Evolutionary conservation across 352 stramenopile genomes (phyloP), one percentile per base, ranked within the genome.

Genomic region (Globisporangium irregulare): DNA sequence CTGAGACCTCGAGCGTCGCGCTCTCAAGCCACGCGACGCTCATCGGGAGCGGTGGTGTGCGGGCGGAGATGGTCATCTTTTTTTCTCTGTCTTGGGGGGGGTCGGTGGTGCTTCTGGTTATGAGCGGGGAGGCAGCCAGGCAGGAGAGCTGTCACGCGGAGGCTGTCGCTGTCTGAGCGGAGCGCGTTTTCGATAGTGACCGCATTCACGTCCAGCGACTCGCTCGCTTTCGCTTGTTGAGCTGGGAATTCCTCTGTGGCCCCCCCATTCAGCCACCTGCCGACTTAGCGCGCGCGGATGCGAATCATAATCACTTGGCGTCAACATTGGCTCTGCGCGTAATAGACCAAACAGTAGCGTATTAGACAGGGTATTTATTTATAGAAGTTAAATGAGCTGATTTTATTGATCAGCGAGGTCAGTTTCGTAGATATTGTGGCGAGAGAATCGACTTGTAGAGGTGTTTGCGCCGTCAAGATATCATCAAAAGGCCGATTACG

Each of bases 11-110:
- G 27, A 69, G 46, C 54, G 53, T 63, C 27, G 27, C 36, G 25
- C 46, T 43, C 29, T 69, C 63, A 18, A 69, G 53, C 34, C 41
- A 63, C 43, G 63, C 54, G n/a, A 69, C 14, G 53, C 24, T 59
- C 43, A n/a, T 32, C 1, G 60, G 60, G 15, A 66, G 27, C 6
- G 22, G 60, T 4, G 18, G 27, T 1, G 61, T 38, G 18, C 25
- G 20, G 46, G 9, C 7, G 9, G 43, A 66, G 61, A 59, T n/a
- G 6, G 27, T 50, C 25, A 66, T 41, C 32, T 7, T 61, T 5
- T 5, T 32, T 32, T 32, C 29, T 32, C 29, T 46, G 24, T 20
- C 55, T 60, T n/a, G 25, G 25, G 22, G 22, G 46, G n/a, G 8
- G 50, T 22, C 1, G 50, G 12, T 38, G 14, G 25, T 29, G 53